These are phyloP conservation scores for Solanum bukasovii DNA, from an alignment of 257 asterid species.

Conservation along the genomic window DNA sequence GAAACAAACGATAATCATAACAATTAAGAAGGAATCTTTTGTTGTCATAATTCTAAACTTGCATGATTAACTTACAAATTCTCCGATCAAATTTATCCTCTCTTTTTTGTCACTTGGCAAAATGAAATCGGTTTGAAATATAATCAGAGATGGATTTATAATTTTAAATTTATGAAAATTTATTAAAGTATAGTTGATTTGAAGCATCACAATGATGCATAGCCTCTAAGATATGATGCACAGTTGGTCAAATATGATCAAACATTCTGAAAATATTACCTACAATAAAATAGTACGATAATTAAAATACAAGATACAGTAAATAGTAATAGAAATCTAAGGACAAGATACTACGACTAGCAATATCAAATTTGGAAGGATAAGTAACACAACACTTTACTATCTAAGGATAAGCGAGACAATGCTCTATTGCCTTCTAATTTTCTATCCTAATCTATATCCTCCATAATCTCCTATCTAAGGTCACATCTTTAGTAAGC, in stretches of 20 bases:
- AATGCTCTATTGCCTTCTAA: no score
- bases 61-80: neutral
- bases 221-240: no score
- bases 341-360: neutral
- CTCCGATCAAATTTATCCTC: neutral
- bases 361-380: neutral
- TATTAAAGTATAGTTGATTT: no score
- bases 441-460: neutral
- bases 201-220: no score
- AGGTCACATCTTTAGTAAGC: neutral
- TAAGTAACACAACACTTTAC: neutral
- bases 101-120: neutral
- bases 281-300: no score
- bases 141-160: no score
- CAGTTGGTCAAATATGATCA: no score
- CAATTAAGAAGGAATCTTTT: neutral
- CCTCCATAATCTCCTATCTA: neutral
- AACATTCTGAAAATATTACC: no score
- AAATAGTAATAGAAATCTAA: no score
- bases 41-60: neutral
- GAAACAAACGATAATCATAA: neutral
- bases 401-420: neutral
- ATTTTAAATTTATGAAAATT: no score
- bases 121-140: neutral
- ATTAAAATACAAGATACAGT: no score